These are phyloP conservation scores for Cicer arietinum DNA, from an alignment of 306 rosid species.

Conservation along the genomic window DNA sequence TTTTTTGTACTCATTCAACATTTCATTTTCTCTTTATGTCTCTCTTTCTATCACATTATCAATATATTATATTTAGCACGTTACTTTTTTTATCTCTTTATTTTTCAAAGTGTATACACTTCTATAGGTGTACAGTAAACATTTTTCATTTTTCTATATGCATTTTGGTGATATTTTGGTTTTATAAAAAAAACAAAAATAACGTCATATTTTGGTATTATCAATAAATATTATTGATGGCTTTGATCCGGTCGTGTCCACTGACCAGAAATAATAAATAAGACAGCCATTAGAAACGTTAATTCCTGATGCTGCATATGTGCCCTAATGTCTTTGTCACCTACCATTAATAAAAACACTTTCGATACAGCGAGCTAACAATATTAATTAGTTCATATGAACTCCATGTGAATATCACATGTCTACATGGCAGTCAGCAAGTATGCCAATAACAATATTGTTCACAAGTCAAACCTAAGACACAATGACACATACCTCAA, in stretches of 20 bases:
- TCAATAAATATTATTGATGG: neutral
- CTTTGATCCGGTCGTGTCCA: neutral
- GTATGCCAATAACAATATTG: conserved; percentile 16
- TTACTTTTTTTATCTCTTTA: no score
- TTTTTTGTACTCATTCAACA: no score
- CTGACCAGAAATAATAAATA: neutral
- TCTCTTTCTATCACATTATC: no score
- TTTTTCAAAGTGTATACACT: no score
- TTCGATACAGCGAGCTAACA: neutral
- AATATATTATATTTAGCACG: no score
- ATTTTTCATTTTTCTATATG: no score
- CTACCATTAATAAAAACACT: neutral
- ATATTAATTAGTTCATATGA: neutral
- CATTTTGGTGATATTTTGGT: no score
- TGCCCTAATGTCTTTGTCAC: neutral
- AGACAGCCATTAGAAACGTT: neutral
- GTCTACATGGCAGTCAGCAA: conserved; percentile 11
- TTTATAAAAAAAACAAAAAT: no score
- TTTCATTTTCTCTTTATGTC: no score
- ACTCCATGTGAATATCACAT: conserved; percentile 7
- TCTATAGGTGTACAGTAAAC: no score
- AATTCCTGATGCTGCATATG: neutral
- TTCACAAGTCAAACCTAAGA: conserved; percentile 35
- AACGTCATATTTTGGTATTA: neutral
- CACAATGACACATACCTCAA: conserved; percentile 1